Base-by-base conservation (phyloP, 2,329 filamentous ascomycete genomes). In the Chaetomium globosum region DNA sequence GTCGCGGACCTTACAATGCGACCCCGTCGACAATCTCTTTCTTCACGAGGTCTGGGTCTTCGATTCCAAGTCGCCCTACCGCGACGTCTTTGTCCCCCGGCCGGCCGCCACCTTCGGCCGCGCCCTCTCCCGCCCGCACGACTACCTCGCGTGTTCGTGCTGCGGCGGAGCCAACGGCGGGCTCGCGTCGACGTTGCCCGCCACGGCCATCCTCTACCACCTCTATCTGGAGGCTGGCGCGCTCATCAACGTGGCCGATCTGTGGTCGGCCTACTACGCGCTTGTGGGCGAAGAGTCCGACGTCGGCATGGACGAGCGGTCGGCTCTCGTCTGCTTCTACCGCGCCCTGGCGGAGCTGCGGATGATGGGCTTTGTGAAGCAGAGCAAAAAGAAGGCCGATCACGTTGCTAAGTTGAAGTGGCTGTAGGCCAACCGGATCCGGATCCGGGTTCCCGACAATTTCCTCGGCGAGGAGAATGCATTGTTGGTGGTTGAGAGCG, bases 381-480 rank as follows among this genome's bases (percentile, higher is more conserved):
- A 85, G 67, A 98, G 90, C 74, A 91, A 89, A 78, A 97, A 93
- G 82, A 97, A 96, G 82, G 87, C 88, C 28, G 95, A 98, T 75
- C 94, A 98, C 78, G 81, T 98, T 71, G 89, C 92, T 48, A 98
- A 97, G 80, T 82, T 93, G 87, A 93, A 90, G 75, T 95, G 94
- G 71, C 80, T 95, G 67, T 86, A 66, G 76, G 65, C n/a, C 56
- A 64, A 55, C 39, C 59, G 51, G 59, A 39, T 64, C 57, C 46
- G 59, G 57, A 43, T 23, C 54, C 26, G 36, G 1, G 30, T 12
- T 26, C 21, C 49, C 36, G 33, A 36, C 21, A 36, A 31, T 58
- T 26, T 16, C 26, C 53, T 33, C 12, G 36, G 23, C 23, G 55
- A 33, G 46, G 28, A 31, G 43, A 54, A 55, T 65, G 63, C 43